Evolutionary conservation across 1,284 basidiomycete genomes (phyloP).

Genomic region (Pseudozyma thailandica): DNA sequence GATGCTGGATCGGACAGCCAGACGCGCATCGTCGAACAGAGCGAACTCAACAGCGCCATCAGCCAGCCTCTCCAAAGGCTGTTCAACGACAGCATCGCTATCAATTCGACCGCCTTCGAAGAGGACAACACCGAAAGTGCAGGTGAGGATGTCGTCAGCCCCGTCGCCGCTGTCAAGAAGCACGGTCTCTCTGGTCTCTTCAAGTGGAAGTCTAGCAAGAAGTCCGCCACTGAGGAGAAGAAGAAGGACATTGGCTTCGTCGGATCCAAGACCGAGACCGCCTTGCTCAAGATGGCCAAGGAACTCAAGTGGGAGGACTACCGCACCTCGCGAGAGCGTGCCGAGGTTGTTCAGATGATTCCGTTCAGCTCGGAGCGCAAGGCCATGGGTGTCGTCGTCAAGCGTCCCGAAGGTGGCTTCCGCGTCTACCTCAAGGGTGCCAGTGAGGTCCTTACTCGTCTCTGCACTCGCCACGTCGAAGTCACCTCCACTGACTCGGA

Average conservation of each 20-base stretch:
- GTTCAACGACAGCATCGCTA: slow-evolving; percentile 85
- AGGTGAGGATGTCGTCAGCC: slow-evolving; percentile 14
- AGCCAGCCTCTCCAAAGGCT: slow-evolving; percentile 76
- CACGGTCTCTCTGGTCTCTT: slow-evolving; percentile 30
- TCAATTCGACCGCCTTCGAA: slow-evolving; percentile 93
- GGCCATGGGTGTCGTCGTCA: slow-evolving; percentile 92
- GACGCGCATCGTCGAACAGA: slow-evolving; percentile 90
- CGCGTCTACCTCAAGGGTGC: slow-evolving; percentile 92
- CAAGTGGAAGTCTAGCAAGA: slow-evolving; percentile 26
- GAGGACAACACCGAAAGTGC: slow-evolving; percentile 70
- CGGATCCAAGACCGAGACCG: slow-evolving; percentile 96
- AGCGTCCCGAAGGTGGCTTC: slow-evolving; percentile 73
- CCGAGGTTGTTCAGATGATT: slow-evolving; percentile 84
- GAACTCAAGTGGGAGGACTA: slow-evolving; percentile 85
- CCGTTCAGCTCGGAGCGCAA: slow-evolving; percentile 96
- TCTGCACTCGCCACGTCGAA: slow-evolving; percentile 79
- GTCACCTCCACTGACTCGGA: slow-evolving; percentile 72
- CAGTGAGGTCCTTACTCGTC: slow-evolving; percentile 86
- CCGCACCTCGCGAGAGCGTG: slow-evolving; percentile 76
- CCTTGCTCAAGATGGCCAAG: slow-evolving; percentile 88
- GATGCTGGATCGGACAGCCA: slow-evolving; percentile 59
- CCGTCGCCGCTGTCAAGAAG: slow-evolving; percentile 36
- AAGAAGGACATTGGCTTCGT: slow-evolving; percentile 74
- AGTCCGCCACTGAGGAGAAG: slow-evolving; percentile 30
- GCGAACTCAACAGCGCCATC: slow-evolving; percentile 70